These are phyloP conservation scores for Colletotrichum costaricense DNA, from an alignment of 2,329 filamentous ascomycete species.

Conservation along the genomic window DNA sequence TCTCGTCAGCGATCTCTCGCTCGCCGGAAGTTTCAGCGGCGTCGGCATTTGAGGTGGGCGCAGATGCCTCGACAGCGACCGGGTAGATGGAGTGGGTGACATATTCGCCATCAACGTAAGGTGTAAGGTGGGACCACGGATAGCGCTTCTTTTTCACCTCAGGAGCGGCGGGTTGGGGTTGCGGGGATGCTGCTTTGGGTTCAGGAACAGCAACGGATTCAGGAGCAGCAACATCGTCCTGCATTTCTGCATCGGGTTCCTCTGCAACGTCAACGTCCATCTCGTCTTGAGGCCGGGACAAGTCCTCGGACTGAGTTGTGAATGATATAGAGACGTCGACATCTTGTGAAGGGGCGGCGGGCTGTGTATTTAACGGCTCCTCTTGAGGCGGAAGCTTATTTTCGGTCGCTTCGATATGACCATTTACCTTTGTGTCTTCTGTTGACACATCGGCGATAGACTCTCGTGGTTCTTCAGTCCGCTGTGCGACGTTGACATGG, in stretches of 20 bases:
- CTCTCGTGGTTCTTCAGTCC: not conserved
- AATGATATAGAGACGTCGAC: slow-evolving; percentile 3
- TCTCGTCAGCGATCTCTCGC: slow-evolving; percentile 29
- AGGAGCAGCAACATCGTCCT: not conserved
- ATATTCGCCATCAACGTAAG: slow-evolving; percentile 53
- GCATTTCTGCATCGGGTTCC: not conserved
- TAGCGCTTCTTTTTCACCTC: slow-evolving; percentile 31
- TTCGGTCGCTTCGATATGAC: slow-evolving; percentile 4
- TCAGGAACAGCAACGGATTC: slow-evolving; percentile 7
- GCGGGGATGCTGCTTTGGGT: slow-evolving; percentile 34
- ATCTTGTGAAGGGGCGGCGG: not conserved
- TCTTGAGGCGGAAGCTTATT: not conserved
- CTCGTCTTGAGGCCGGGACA: not conserved
- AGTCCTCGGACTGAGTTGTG: not conserved
- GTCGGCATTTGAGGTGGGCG: slow-evolving; percentile 36
- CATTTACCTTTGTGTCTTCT: slow-evolving; percentile 8
- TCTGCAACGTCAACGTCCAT: slow-evolving; percentile 22
- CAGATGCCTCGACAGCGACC: slow-evolving; percentile 36
- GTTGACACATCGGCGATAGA: not conserved
- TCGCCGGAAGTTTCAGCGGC: slow-evolving; percentile 20
- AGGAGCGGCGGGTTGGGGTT: not conserved
- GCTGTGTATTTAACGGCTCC: not conserved
- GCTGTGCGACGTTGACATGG: not conserved
- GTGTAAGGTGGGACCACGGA: slow-evolving; percentile 52
- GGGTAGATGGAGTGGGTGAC: slow-evolving; percentile 47